phyloP scores from a whole-genome alignment of 176 grass and related monocot species.

The Carex parvula region DNA sequence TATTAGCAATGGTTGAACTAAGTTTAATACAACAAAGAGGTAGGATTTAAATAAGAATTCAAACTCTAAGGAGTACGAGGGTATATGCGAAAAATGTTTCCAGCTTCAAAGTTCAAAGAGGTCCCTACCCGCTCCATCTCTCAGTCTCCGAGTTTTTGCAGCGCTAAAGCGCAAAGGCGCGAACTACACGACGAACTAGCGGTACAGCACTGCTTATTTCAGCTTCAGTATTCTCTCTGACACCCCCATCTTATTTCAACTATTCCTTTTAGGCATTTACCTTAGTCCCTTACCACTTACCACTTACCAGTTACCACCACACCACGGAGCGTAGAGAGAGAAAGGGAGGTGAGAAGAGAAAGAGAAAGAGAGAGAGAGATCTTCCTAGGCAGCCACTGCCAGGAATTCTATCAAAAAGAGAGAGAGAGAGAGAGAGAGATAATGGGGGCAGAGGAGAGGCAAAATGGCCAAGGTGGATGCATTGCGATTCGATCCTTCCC shows the following conservation, averaged over 20 bases:
- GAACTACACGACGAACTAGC: slow-evolving; percentile 31
- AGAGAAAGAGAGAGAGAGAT: slow-evolving; percentile 20
- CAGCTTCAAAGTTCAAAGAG: background rate
- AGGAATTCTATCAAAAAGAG: no score
- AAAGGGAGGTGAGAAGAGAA: background rate
- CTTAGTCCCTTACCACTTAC: background rate
- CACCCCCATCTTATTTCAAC: slow-evolving; percentile 2
- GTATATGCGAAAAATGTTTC: background rate
- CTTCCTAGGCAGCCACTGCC: no score
- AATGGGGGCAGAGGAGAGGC: slow-evolving; percentile 32
- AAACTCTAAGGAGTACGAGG: background rate
- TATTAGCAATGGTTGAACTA: background rate
- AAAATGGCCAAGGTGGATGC: slow-evolving; percentile 25
- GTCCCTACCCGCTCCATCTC: background rate
- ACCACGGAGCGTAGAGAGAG: background rate
- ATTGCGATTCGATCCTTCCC: slow-evolving; percentile 33
- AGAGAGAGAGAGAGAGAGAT: no score
- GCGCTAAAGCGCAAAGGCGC: background rate
- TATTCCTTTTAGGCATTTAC: background rate
- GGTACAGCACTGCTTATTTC: background rate
- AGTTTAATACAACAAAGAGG: background rate
- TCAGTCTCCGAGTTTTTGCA: background rate
- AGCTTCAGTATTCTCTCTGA: background rate
- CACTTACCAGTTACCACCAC: background rate
- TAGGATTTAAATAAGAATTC: background rate